These are phyloP conservation scores for Striga asiatica DNA, from an alignment of 257 asterid genomes.

Conservation along the genomic window DNA sequence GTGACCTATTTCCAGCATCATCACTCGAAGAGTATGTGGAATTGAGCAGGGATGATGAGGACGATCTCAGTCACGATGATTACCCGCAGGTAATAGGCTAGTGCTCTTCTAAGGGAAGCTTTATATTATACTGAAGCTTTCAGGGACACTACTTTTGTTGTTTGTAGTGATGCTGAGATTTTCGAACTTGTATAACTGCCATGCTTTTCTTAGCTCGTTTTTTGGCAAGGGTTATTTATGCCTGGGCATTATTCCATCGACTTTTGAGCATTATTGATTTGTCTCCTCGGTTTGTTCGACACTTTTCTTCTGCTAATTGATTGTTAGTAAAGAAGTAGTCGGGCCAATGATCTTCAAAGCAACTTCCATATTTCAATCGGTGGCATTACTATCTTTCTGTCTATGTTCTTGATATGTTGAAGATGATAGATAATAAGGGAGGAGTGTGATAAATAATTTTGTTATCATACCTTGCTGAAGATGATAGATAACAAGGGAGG, in stretches of 20 bases:
- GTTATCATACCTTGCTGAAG: no score
- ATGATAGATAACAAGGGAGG: no score
- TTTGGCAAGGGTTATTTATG: neutral
- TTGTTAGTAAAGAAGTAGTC: neutral
- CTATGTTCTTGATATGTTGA: no score
- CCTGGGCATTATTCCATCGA: no score
- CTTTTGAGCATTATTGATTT: neutral
- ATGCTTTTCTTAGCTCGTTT: no score
- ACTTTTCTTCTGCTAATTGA: neutral
- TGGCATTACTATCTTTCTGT: no score
- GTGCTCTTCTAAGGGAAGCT: slow-evolving; percentile 1
- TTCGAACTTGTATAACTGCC: neutral
- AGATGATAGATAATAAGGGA: no score
- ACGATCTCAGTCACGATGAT: slow-evolving; percentile 19
- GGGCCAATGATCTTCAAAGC: neutral
- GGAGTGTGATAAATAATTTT: no score
- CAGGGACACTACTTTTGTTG: slow-evolving; percentile 1
- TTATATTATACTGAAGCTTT: neutral
- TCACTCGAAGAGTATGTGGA: slow-evolving; percentile 45
- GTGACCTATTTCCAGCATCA: slow-evolving; percentile 31
- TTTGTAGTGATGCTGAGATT: slow-evolving; percentile 5
- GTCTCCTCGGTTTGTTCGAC: neutral
- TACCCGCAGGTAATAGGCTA: slow-evolving; percentile 21
- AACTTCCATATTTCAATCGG: neutral
- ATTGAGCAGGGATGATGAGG: slow-evolving; percentile 24